Evolutionary conservation across 2,329 filamentous ascomycete genomes (phyloP), one percentile per base, ranked within the genome.

Genomic region (Pyricularia sp.): DNA sequence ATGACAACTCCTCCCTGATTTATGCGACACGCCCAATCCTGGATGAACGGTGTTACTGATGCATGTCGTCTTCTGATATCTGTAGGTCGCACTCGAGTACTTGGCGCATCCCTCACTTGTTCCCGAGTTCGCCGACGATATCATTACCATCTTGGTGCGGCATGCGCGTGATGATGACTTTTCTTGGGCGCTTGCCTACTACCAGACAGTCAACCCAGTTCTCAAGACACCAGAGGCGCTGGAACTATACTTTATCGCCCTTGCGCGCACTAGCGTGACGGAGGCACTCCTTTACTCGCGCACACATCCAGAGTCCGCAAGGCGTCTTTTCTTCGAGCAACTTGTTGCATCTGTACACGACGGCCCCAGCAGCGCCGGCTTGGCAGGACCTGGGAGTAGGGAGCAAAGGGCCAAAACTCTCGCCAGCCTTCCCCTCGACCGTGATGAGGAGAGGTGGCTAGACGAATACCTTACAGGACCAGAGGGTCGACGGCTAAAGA

Each of bases 121-220:
- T 24, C 87, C 89, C 44, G 91, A 91, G 64, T 96, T 94, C 71
- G 84, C 89, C 65, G 90, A 94, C 75, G 89, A 96, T 67, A 93
- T 96, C 64, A 81, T 94, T 69, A 82, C 83, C 30, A 82, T 83
- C 4, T 82, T 94, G 4, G 84, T 90, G 63, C 81, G 83, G 49
- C 82, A 86, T 68, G 80, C 85, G 26, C 76, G 82, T 49, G 77
- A 80, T 57, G 77, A 81, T 65, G 86, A 91, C 71, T 83, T 84
- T 70, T 81, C 78, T 30, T 80, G 93, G 2, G 83, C 89, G 0
- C 81, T 94, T 31, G 88, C 90, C 12, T 96, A 94, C 76, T 94
- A 89, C 76, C 82, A 92, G 68, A 85, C 88, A 13, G 87, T 88
- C 0, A 86, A 87, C 68, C 91, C 91, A 2, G 84, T 88, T 24